Base-by-base conservation (phyloP, 495 filamentous ascomycete species). In the Sporormia fimetaria region DNA sequence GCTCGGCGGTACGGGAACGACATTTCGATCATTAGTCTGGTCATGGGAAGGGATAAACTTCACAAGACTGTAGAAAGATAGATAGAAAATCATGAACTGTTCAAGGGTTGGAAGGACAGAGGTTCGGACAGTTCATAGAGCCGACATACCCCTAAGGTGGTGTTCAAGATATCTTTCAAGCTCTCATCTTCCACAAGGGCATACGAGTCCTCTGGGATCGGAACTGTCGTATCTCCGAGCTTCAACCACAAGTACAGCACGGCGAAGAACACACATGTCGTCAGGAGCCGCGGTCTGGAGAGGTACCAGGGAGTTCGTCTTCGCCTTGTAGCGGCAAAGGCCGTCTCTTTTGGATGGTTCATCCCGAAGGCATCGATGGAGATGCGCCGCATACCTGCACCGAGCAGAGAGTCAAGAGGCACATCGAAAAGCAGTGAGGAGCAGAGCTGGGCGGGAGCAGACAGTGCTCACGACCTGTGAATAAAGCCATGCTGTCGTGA, bases 301-400 rank as follows among this genome's bases (percentile, higher is more conserved):
- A 40, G 9, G 37, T 41, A 51, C 47, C 47, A 51, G n/a, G 27
- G 28, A 17, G 12, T 24, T 21, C 46, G 23, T 39, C 46, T 38
- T 21, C 34, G 34, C 32, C 31, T 40, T 23, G 35, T 33, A 0
- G 35, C 18, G 8, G 16, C 30, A 29, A 51, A 51, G 17, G 35
- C 20, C 15, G 22, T 27, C 14, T 36, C 21, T 23, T 34, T 40
- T 9, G 40, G 40, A 21, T 34, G 35, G 14, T 29, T 51, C 47
- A 51, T 40, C 41, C 47, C 47, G 21, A 45, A 26, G 47, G 47
- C 26, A 45, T 51, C 41, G 30, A 51, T 51, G 12, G 47, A 51
- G 17, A 51, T 51, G 24, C 41, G 34, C 22, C 40, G 47, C 47
- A 51, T 51, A 20, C 12, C 10, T 34, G 16, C 4, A 34, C 17